Percentiles rank a stretch among this genome's conserved stretches.
Evolutionary conservation across 495 filamentous ascomycete species (phyloP).

Genomic region (Aspergillus saccharolyticus): DNA sequence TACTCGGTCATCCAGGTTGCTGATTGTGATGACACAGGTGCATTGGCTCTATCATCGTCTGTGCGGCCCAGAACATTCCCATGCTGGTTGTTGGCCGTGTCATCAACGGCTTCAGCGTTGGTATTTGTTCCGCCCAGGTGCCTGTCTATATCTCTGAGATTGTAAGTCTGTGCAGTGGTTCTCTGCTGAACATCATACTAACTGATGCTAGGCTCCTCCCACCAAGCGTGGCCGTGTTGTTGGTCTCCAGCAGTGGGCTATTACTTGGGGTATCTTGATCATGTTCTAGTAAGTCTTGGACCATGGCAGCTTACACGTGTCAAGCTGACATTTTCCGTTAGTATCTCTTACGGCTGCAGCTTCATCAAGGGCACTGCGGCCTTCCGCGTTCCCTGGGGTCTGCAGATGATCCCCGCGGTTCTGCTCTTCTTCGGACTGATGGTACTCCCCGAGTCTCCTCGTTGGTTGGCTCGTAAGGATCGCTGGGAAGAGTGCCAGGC

Average conservation of each 20-base stretch:
- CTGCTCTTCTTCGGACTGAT: conserved; percentile 58
- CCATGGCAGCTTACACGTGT: background rate
- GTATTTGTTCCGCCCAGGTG: conserved; percentile 74
- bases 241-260: conserved; percentile 71
- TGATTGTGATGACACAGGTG: conserved; percentile 31
- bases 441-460: conserved; percentile 68
- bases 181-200: background rate
- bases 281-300: conserved; percentile 54
- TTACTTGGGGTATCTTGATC: conserved; percentile 77
- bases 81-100: conserved; percentile 72
- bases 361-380: conserved; percentile 42
- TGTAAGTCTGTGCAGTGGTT: conserved; percentile 4
- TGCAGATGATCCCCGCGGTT: conserved; percentile 68
- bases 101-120: conserved; percentile 72
- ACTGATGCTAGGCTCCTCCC: conserved; percentile 46
- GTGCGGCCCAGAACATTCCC: conserved; percentile 65
- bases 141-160: conserved; percentile 77
- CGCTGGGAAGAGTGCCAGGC: conserved; percentile 65
- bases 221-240: conserved; percentile 66
- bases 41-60: conserved; percentile 63
- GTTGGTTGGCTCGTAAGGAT: conserved; percentile 71
- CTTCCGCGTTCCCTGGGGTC: conserved; percentile 71
- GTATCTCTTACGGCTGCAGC: conserved; percentile 23
- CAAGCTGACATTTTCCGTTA: background rate
- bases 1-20: background rate